Percentiles rank a stretch among this genome's conserved stretches.
These are phyloP conservation scores for Corchorus capsularis DNA, from an alignment of 345 rosid genomes.

Conservation along the genomic window DNA sequence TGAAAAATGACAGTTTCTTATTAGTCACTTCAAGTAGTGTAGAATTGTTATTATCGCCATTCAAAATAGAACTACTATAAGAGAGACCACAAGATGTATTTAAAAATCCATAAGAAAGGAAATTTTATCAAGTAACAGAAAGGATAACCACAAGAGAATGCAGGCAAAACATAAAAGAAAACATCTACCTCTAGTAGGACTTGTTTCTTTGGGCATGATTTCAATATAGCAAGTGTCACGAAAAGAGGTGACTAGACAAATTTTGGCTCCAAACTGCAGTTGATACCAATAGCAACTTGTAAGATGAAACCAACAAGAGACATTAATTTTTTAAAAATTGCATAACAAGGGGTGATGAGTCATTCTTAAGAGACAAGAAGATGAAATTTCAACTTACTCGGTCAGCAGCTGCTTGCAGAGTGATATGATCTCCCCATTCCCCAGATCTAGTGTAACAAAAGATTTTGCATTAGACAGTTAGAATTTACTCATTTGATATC, in stretches of 20 bases:
- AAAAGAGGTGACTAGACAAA: constrained; percentile 86
- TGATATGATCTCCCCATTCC: constrained; percentile 98
- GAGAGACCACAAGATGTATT: neutral
- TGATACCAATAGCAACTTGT: constrained; percentile 15
- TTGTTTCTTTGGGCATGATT: constrained; percentile 73
- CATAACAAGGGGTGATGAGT: neutral
- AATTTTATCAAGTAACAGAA: neutral
- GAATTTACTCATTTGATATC: constrained; percentile 14
- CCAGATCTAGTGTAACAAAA: constrained; percentile 52
- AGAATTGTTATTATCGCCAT: neutral
- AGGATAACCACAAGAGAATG: neutral
- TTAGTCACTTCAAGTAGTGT: neutral
- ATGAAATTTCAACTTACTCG: constrained; percentile 54
- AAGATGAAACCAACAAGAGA: constrained; percentile 7
- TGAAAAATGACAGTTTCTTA: neutral
- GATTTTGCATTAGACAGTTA: constrained; percentile 28
- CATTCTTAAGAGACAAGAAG: constrained; percentile 3
- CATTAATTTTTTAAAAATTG: neutral
- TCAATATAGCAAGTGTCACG: constrained; percentile 80
- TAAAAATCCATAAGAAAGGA: neutral
- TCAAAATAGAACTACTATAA: neutral
- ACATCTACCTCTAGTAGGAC: constrained; percentile 64
- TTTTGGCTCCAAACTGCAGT: constrained; percentile 80
- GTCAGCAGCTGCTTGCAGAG: constrained; percentile 98
- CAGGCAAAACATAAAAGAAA: constrained; percentile 19